Percentiles rank a stretch among this genome's conserved stretches.
These are phyloP conservation scores for Xylariaceae sp. DNA, from an alignment of 2,329 filamentous ascomycete genomes.

Conservation along the genomic window DNA sequence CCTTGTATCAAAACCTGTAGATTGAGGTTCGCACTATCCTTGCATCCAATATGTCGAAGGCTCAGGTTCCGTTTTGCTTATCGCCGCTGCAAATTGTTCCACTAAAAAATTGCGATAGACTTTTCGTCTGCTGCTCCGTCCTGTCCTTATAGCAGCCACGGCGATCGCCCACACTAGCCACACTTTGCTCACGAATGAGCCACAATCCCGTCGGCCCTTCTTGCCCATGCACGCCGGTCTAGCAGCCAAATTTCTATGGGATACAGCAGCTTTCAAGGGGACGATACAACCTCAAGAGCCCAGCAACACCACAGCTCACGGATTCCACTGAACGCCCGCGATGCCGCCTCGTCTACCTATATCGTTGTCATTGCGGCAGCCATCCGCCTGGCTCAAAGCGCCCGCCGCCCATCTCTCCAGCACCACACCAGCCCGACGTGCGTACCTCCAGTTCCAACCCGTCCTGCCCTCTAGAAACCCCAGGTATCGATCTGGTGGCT, in stretches of 20 bases:
- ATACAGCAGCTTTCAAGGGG: no score
- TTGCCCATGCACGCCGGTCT: not conserved
- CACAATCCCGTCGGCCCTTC: not conserved
- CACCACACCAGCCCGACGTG: conserved; percentile 13
- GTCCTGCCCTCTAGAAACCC: not conserved
- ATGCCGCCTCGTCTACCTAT: conserved; percentile 39
- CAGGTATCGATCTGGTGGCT: not conserved
- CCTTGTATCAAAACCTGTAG: no score
- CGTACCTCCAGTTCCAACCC: conserved; percentile 4
- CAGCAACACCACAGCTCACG: not conserved
- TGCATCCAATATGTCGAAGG: no score
- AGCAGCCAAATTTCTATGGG: not conserved
- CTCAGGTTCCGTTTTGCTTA: no score
- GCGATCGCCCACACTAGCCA: no score
- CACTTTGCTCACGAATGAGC: no score
- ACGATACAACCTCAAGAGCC: not conserved
- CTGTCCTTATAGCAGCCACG: not conserved
- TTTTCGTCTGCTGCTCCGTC: not conserved
- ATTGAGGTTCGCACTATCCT: no score
- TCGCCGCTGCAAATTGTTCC: no score
- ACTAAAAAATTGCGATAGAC: not conserved
- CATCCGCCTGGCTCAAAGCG: conserved; percentile 13
- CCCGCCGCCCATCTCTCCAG: conserved; percentile 23
- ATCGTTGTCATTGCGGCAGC: conserved; percentile 19
- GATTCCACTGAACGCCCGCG: conserved; percentile 12